A percentile compares a stretch with the other conserved stretches of the same genome.
Evolutionary conservation across 225 moss, liverwort and hornwort species (phyloP).

Genomic region (Thuidium tamariscinum): DNA sequence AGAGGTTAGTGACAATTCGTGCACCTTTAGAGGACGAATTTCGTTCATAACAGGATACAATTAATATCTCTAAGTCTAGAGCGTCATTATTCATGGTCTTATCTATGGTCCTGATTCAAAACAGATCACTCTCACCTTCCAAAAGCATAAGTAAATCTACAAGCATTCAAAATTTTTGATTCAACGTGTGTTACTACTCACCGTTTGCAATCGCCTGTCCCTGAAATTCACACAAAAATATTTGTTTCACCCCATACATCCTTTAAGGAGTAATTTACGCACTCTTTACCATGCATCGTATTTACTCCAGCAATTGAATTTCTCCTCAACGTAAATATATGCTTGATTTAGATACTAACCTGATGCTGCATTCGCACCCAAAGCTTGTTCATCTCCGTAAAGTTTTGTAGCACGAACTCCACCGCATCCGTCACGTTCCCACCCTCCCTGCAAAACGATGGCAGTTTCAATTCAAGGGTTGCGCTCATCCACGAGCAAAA

Average conservation of each 20-base stretch:
- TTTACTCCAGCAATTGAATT: neutral
- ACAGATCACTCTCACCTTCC: neutral
- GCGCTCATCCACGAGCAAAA: neutral
- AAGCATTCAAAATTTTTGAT: neutral
- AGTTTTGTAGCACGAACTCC: conserved; percentile 94
- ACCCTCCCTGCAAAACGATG: conserved; percentile 54
- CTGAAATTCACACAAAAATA: neutral
- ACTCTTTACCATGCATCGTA: neutral
- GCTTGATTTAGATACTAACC: conserved; percentile 17
- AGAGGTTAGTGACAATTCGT: neutral
- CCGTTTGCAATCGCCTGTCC: neutral
- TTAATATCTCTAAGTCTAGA: neutral
- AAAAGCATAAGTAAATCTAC: too few relatives aligned
- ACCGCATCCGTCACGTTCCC: conserved; percentile 93
- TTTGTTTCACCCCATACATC: neutral
- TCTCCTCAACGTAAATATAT: neutral
- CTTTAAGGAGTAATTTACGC: neutral
- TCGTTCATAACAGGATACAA: neutral
- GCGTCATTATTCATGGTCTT: neutral
- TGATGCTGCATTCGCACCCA: conserved; percentile 99
- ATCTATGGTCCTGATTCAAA: neutral
- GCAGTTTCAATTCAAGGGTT: neutral
- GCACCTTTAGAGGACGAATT: neutral
- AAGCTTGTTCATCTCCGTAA: conserved; percentile 99
- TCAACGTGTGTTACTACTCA: neutral